Percentiles rank a stretch among this genome's conserved stretches.
These are phyloP conservation scores for Chaetomium sp. DNA, from an alignment of 2,329 filamentous ascomycete species.

Conservation along the genomic window DNA sequence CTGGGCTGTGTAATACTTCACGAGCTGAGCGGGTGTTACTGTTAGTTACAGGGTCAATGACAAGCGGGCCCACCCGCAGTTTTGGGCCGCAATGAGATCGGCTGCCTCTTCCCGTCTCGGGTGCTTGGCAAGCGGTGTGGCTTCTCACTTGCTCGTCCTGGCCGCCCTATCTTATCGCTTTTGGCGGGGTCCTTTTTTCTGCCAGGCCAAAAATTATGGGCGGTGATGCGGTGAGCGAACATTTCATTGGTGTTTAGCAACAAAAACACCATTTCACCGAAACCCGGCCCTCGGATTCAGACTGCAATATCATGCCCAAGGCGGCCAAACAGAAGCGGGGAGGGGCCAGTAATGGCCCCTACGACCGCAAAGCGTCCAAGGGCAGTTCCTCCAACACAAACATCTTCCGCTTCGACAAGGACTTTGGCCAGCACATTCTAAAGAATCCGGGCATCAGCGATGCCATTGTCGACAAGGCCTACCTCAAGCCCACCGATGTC, in stretches of 20 bases:
- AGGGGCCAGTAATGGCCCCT: constrained; percentile 40
- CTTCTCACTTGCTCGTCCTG: neutral
- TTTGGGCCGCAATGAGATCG: neutral
- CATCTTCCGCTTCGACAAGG: constrained; percentile 96
- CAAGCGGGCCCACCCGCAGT: neutral
- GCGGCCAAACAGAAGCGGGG: constrained; percentile 44
- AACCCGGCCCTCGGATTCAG: neutral
- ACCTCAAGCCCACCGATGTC: constrained; percentile 84
- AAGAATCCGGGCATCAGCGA: constrained; percentile 54
- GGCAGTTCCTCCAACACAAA: constrained; percentile 60
- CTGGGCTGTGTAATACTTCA: too few relatives aligned
- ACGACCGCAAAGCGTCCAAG: constrained; percentile 39
- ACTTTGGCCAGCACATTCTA: constrained; percentile 84
- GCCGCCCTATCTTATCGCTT: constrained; percentile 31
- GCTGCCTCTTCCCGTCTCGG: neutral
- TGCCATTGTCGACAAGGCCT: constrained; percentile 75
- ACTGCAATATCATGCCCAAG: constrained; percentile 45
- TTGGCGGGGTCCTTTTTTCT: constrained; percentile 35
- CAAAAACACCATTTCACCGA: neutral
- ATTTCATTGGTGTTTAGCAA: neutral
- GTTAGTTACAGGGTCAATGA: neutral
- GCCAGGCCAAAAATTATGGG: constrained; percentile 30
- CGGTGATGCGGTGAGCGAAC: constrained; percentile 15
- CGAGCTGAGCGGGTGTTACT: too few relatives aligned
- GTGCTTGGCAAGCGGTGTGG: constrained; percentile 22